These are phyloP conservation scores for Oligophagozyma castellii DNA, from an alignment of 1,139 yeast species.

Conservation along the genomic window DNA sequence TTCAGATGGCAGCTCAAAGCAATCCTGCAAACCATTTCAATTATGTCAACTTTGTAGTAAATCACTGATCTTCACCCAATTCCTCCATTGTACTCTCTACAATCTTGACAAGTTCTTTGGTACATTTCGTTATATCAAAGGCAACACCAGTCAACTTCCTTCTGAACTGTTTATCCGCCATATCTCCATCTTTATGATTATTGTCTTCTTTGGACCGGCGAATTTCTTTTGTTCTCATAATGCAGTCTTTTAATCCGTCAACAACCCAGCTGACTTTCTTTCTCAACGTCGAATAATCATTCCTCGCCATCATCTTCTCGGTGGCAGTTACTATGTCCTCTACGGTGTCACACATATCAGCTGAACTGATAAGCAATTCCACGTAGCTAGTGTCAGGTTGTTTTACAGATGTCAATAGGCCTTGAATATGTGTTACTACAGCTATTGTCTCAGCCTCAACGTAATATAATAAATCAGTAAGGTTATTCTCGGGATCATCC, in stretches of 20 bases:
- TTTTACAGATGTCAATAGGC: not conserved
- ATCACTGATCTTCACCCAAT: not conserved
- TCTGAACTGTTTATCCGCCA: constrained; percentile 50
- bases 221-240: not conserved
- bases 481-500: not conserved
- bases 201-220: not conserved
- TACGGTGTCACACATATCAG: too few relatives aligned
- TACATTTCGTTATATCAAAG: constrained; percentile 90
- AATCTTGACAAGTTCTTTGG: constrained; percentile 85
- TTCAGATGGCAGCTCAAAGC: too few relatives aligned
- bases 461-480: not conserved
- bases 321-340: not conserved
- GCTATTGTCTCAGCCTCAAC: not conserved
- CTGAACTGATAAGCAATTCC: not conserved
- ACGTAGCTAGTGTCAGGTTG: not conserved
- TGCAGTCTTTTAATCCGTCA: not conserved
- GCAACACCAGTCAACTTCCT: constrained; percentile 93
- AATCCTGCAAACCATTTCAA: too few relatives aligned
- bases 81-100: constrained; percentile 71
- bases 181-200: not conserved
- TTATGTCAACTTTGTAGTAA: too few relatives aligned
- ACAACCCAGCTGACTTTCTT: not conserved
- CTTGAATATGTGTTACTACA: not conserved
- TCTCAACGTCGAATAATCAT: not conserved
- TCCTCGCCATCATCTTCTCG: not conserved